Base-by-base conservation (phyloP, 768 basidiomycete species). In the Leccinum barrowsii region DNA sequence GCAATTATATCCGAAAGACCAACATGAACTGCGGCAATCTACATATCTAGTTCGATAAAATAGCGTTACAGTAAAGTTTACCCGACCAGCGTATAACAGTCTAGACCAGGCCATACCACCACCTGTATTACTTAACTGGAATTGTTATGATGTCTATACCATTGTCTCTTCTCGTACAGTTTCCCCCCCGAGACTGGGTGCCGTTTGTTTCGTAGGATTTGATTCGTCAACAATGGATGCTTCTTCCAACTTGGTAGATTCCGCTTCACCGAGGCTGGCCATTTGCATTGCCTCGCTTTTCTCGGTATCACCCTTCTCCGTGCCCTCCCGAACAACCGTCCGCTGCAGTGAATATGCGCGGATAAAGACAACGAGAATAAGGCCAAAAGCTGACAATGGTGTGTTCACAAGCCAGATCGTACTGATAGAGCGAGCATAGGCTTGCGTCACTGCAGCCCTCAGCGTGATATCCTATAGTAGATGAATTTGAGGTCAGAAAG, bases 391-490 rank as follows among this genome's bases (percentile, higher is more conserved):
- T 17, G 71, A 59, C 21, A 77, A 15, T 11, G 74, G 68, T 4
- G 70, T 65, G 52, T 72, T 70, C 35, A 79, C 72, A 21, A 76
- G 64, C 78, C 76, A 80, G 37, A 80, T 70, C 1, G 69, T 70
- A n/a, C 70, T 65, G 54, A 79, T 67, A 22, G 73, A 70, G 42
- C 67, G 69, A 37, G 76, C 63, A 56, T 73, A 78, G 12, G 75
- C 74, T 37, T 76, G 75, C 57, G 73, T 68, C 2, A 78, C 65
- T 49, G 71, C 58, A 4, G 66, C 61, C 32, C 70, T 72, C 32
- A 73, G 54, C 3, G 68, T 66, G 13, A 62, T 54, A 26, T 74
- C 60, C 71, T 80, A 50, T 13, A 50, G 28, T 22, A 28, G 28
- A 47, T 52, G n/a, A 40, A 48, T 58, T 4, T 67, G 50, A 21